A percentile compares a stretch with the other conserved stretches of the same genome.
These are phyloP conservation scores for Lichenothelia convexa DNA, from an alignment of 495 filamentous ascomycete species.

Conservation along the genomic window DNA sequence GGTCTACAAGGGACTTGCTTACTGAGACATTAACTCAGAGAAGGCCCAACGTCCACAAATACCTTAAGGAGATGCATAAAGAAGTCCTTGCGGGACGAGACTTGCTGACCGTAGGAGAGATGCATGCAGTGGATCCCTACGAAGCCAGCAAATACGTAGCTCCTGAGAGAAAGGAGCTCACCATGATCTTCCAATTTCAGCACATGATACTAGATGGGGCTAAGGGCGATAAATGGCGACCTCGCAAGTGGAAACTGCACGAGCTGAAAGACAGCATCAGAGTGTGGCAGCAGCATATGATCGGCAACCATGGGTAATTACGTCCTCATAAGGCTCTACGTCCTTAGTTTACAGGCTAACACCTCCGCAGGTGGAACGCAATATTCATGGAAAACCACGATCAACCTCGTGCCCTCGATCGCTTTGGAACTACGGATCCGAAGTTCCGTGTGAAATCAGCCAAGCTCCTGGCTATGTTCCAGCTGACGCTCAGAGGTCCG, in stretches of 20 bases:
- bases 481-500: constrained; percentile 36
- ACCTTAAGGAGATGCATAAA: constrained; percentile 35
- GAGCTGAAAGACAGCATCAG: constrained; percentile 39
- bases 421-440: constrained; percentile 31
- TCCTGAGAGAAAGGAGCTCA: constrained; percentile 35
- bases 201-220: constrained; percentile 9
- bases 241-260: constrained; percentile 32
- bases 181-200: constrained; percentile 66
- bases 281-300: constrained; percentile 49
- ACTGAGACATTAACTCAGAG: no score
- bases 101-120: constrained; percentile 52
- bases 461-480: constrained; percentile 45
- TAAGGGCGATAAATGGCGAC: not conserved
- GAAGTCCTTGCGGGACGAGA: constrained; percentile 42
- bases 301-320: constrained; percentile 10
- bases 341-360: no score
- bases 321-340: no score
- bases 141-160: constrained; percentile 42
- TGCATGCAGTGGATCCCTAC: constrained; percentile 34
- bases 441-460: constrained; percentile 21
- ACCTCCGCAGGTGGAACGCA: constrained; percentile 46
- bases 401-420: constrained; percentile 43
- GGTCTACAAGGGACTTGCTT: constrained; percentile 18
- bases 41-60: constrained; percentile 51
- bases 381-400: constrained; percentile 62